Percentiles rank a stretch among this genome's conserved stretches.
Conservation (phyloP, 495 filamentous ascomycete species). For the Aspergillus homomorphus region DNA sequence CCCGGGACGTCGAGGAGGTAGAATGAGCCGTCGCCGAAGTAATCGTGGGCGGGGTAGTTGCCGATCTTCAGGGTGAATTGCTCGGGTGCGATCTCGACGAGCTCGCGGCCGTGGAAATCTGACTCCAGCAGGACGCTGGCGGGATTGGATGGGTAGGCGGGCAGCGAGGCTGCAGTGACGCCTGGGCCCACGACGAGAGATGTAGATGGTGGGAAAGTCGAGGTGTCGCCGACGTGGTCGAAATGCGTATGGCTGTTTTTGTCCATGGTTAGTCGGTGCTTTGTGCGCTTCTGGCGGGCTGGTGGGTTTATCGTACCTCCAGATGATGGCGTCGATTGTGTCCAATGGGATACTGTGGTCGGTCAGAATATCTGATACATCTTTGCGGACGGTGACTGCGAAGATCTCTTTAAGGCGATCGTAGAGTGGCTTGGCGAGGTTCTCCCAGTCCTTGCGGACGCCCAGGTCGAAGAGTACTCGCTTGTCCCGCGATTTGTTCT, state of each 20-base stretch:
- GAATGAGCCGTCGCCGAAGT: not conserved
- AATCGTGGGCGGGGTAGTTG: not conserved
- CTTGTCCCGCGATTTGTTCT: not conserved
- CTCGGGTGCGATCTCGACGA: not conserved
- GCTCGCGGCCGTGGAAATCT: not conserved
- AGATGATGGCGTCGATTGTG: not conserved
- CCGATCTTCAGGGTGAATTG: not conserved
- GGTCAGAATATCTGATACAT: not conserved
- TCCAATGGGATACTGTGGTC: not conserved
- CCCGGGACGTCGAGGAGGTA: not conserved
- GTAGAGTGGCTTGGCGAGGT: not conserved
- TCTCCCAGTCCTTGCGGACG: conserved; percentile 1
- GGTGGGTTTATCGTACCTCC: not conserved
- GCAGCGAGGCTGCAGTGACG: not conserved
- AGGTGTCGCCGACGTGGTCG: conserved; percentile 4
- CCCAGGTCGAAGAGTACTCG: not conserved
- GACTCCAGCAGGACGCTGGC: not conserved
- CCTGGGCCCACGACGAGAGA: not conserved
- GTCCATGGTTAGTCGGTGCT: not conserved
- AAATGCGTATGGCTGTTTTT: not conserved
- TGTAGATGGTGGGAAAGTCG: not conserved
- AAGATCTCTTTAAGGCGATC: not conserved
- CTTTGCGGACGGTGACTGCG: not conserved
- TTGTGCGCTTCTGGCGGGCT: not conserved
- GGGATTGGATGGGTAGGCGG: not conserved